Base-by-base conservation (phyloP, 495 filamentous ascomycete genomes). In the Neurospora sp. region DNA sequence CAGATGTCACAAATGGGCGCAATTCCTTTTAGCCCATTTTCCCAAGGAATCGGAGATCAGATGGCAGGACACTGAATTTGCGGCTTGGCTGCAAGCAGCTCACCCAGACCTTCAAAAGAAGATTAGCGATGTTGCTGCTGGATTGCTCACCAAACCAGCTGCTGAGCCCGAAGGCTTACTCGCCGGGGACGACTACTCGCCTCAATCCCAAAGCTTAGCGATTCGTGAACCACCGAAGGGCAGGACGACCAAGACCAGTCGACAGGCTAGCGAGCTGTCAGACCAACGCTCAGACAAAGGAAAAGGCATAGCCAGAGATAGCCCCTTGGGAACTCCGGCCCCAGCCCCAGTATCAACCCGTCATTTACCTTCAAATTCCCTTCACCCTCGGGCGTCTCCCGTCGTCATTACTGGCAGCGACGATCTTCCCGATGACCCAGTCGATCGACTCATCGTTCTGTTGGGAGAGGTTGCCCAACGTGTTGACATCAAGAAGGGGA, bases 21-120 rank as follows among this genome's bases (percentile, higher is more conserved):
- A 76, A 9, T 85, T 86, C 42, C 70, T 87, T 7, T 76, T 85
- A 35, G 71, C 78, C 5, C 84, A 85, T 69, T 85, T 85, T 37
- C 75, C 76, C 1, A 86, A 82, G 70, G 78, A 81, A 38, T n/a
- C 40, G 1, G 75, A 72, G 0, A 53, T 79, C 20, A 40, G 46
- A 2, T 83, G 82, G 83, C 69, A 78, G 9, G 70, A 71, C 8
- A 86, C 84, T 1, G 40, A 37, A 8, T 83, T 87, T 37, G 74
- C 82, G 68, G 75, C 77, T 18, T 81, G 79, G 77, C 68, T 87
- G 35, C 72, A 74, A 8, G 40, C 72, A 1, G 68, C 75, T 71
- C 79, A 80, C 71, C 78, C 80, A 0, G 74, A 76, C 31, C 7
- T 79, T n/a, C 66, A 70, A 22, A 72, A 76, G 68, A 72, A 37